Evolutionary conservation across 352 stramenopile genomes (phyloP).

Genomic region (Nothophytophthora sp.): DNA sequence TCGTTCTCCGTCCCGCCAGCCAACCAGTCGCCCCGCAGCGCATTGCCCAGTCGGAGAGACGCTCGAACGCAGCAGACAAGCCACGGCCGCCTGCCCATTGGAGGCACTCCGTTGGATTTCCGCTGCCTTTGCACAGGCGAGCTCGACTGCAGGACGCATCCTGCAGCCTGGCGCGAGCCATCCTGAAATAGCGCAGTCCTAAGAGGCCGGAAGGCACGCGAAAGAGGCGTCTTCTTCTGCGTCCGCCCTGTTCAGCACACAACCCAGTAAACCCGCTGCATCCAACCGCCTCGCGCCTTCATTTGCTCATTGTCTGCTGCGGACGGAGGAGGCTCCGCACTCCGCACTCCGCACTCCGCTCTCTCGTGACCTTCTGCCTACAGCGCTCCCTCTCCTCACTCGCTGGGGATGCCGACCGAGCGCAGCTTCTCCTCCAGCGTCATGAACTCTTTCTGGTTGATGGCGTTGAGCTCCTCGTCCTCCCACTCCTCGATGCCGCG

Average conservation of each 20-base stretch:
- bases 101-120: too few relatives aligned
- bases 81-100: too few relatives aligned
- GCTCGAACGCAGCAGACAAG: too few relatives aligned
- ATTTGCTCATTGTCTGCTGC: slow-evolving; percentile 21
- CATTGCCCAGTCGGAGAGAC: too few relatives aligned
- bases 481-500: slow-evolving; percentile 77
- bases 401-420: slow-evolving; percentile 77
- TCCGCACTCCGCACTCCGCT: background rate
- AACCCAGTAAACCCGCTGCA: background rate
- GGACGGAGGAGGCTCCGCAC: slow-evolving; percentile 4
- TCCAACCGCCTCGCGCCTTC: slow-evolving; percentile 23
- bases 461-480: slow-evolving; percentile 75
- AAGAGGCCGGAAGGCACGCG: too few relatives aligned
- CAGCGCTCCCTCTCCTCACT: slow-evolving; percentile 36
- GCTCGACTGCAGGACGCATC: too few relatives aligned
- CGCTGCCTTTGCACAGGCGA: too few relatives aligned
- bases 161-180: too few relatives aligned
- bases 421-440: slow-evolving; percentile 84
- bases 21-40: background rate
- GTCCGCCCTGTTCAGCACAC: slow-evolving; percentile 7
- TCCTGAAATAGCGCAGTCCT: too few relatives aligned
- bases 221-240: too few relatives aligned
- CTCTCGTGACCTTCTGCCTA: slow-evolving; percentile 6
- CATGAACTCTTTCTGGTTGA: slow-evolving; percentile 84
- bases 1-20: background rate